These are phyloP conservation scores for Chrysoporthe austroafricana DNA, from an alignment of 2,329 filamentous ascomycete species.

Conservation along the genomic window DNA sequence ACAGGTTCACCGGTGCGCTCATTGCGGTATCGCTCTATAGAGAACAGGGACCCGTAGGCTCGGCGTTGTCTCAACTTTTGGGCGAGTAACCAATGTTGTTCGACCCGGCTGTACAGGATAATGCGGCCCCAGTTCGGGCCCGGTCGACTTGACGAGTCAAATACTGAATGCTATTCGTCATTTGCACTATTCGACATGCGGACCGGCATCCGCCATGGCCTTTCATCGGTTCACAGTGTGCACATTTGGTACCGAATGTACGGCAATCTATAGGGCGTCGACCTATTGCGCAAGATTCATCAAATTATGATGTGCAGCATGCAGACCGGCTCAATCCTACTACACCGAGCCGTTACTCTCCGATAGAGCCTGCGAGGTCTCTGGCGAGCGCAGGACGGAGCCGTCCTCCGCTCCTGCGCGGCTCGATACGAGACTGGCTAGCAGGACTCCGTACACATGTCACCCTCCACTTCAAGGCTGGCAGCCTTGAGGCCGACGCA, in stretches of 20 bases:
- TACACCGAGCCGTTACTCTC: not conserved
- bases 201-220: not conserved
- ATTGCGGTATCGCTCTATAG: not conserved
- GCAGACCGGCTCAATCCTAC: not conserved
- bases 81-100: not conserved
- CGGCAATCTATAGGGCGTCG: not conserved
- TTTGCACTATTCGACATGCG: not conserved
- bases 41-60: not conserved
- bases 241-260: not conserved
- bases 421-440: slow-evolving; percentile 6
- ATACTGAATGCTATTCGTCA: slow-evolving; percentile 8
- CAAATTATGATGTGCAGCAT: not conserved
- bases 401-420: slow-evolving; percentile 1
- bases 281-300: not conserved
- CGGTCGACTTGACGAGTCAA: not conserved
- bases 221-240: not conserved
- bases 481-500: not conserved
- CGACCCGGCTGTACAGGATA: not conserved
- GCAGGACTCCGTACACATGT: not conserved
- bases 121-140: not conserved
- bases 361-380: not conserved
- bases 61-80: not conserved
- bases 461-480: not conserved
- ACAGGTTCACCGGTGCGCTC: not conserved
- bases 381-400: not conserved